Evolutionary conservation across 2,329 filamentous ascomycete species (phyloP).

Genomic region (Laburnicola sp.): DNA sequence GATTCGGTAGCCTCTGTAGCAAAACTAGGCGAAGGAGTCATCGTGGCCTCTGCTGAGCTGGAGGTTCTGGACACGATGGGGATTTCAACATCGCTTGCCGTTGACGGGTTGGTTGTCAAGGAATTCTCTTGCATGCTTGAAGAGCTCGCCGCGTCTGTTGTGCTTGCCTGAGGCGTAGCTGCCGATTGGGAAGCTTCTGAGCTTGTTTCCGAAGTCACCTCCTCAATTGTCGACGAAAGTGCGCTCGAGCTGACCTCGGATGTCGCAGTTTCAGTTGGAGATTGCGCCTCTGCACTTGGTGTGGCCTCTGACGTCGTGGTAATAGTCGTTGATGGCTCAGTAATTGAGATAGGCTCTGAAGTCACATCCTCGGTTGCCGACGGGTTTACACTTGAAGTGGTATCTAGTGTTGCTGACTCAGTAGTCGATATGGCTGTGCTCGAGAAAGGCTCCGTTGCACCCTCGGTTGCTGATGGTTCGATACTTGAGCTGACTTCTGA

Average conservation of each 20-base stretch:
- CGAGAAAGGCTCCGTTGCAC: background rate
- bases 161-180: background rate
- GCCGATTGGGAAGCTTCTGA: background rate
- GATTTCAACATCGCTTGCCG: background rate
- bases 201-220: background rate
- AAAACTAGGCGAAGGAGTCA: background rate
- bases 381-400: background rate
- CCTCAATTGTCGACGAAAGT: background rate
- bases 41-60: background rate
- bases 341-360: background rate
- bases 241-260: background rate
- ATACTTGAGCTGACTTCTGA: background rate
- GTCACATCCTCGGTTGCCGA: background rate
- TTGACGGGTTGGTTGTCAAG: background rate
- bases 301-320: background rate
- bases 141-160: background rate
- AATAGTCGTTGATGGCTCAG: background rate
- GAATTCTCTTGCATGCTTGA: background rate
- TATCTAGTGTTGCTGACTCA: background rate
- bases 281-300: background rate
- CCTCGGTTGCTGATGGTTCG: background rate
- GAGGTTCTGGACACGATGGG: background rate
- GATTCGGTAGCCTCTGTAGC: background rate
- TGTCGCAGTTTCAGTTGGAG: background rate
- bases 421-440: background rate